Conservation (phyloP, 176 grass and related monocot species). For the Oropetium thomaeum region DNA sequence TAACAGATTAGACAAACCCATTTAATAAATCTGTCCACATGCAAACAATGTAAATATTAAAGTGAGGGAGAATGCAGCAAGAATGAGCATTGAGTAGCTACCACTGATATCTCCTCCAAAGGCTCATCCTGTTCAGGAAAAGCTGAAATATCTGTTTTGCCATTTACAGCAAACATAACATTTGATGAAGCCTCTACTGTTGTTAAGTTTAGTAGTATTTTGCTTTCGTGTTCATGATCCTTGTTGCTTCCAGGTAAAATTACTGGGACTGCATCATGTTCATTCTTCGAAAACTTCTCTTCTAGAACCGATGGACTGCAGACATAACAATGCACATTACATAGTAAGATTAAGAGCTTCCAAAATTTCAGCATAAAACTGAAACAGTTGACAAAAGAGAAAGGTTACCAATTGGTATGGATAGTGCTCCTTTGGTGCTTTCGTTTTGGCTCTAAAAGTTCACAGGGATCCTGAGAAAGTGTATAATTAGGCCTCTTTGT, state of each 20-base stretch:
- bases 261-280: constrained; percentile 38
- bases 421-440: constrained; percentile 42
- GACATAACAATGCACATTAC: background rate
- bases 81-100: constrained; percentile 24
- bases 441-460: constrained; percentile 41
- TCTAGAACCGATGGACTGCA: constrained; percentile 24
- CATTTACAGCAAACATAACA: constrained; percentile 35
- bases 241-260: constrained; percentile 13
- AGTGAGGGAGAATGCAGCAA: background rate
- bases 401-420: constrained; percentile 38
- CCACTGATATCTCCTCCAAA: constrained; percentile 46
- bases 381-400: background rate
- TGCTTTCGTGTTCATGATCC: constrained; percentile 20
- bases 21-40: background rate
- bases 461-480: constrained; percentile 34
- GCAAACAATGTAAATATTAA: background rate
- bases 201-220: background rate
- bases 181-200: constrained; percentile 4
- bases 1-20: background rate
- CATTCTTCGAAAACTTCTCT: constrained; percentile 35
- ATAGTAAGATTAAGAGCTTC: background rate
- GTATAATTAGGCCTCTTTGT: constrained; percentile 47
- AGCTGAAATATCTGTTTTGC: constrained; percentile 24
- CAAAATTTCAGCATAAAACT: background rate
- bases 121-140: constrained; percentile 16